Evolutionary conservation across 257 asterid species (phyloP).

Genomic region (Plectranthus barbatus): DNA sequence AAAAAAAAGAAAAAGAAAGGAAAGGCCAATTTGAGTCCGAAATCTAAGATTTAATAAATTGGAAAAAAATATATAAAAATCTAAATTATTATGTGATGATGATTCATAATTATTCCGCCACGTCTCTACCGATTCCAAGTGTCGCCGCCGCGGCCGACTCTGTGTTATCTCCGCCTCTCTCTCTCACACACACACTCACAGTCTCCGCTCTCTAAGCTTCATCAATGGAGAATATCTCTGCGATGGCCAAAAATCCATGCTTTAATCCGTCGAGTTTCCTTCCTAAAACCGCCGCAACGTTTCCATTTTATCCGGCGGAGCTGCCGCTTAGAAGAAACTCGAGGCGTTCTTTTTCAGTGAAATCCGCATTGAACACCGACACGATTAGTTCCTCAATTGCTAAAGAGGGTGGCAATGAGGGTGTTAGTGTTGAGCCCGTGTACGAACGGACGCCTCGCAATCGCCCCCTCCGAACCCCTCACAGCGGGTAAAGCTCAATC

Average conservation of each 20-base stretch:
- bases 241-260: slow-evolving; percentile 9
- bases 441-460: slow-evolving; percentile 59
- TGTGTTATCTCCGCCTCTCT: slow-evolving; percentile 11
- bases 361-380: slow-evolving; percentile 22
- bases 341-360: slow-evolving; percentile 16
- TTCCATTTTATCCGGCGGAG: slow-evolving; percentile 22
- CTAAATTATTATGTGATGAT: neutral
- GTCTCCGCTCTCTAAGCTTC: neutral
- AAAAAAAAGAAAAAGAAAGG: too few relatives aligned
- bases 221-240: slow-evolving; percentile 23
- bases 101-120: slow-evolving; percentile 12
- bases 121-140: slow-evolving; percentile 7
- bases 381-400: slow-evolving; percentile 11
- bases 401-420: neutral
- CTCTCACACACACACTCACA: neutral
- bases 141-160: slow-evolving; percentile 1
- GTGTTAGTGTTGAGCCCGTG: slow-evolving; percentile 34
- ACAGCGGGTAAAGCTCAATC: slow-evolving; percentile 71
- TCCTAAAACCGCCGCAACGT: slow-evolving; percentile 5
- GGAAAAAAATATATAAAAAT: neutral
- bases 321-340: slow-evolving; percentile 12
- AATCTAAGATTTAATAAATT: neutral
- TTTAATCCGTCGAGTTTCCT: slow-evolving; percentile 1
- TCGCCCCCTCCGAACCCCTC: slow-evolving; percentile 89
- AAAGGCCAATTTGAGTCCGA: neutral